Evolutionary conservation across 345 rosid genomes (phyloP).

Genomic region (Lepidium aucheri): DNA sequence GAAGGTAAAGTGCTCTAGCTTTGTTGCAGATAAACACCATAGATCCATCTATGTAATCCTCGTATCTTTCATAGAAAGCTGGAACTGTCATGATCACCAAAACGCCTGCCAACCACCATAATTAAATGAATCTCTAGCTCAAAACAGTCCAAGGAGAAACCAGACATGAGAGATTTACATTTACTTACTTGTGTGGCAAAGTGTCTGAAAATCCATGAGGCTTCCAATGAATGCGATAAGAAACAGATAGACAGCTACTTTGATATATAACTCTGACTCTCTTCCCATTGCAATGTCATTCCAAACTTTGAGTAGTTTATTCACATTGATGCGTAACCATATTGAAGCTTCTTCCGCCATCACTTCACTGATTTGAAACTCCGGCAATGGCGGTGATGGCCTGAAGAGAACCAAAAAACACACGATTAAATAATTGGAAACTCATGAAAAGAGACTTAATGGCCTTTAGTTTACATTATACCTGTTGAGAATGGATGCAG

Average conservation of each 20-base stretch:
- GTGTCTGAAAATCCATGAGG: constrained; percentile 62
- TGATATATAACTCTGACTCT: constrained; percentile 54
- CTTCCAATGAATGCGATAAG: constrained; percentile 57
- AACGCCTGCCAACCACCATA: constrained; percentile 44
- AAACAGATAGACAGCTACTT: constrained; percentile 50
- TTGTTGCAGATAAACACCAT: constrained; percentile 23
- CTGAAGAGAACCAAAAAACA: constrained; percentile 33
- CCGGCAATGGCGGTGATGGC: constrained; percentile 86
- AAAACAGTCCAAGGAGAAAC: not conserved
- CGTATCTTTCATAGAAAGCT: constrained; percentile 62
- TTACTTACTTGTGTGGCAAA: constrained; percentile 64
- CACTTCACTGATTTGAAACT: constrained; percentile 63
- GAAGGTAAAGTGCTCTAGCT: constrained; percentile 34
- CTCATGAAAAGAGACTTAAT: too few relatives aligned
- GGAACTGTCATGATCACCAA: constrained; percentile 59
- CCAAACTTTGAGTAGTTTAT: constrained; percentile 53
- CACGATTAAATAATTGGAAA: not conserved
- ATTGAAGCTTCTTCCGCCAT: constrained; percentile 44
- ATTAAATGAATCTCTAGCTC: not conserved
- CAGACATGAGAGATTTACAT: not conserved
- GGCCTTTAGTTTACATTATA: not conserved
- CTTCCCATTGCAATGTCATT: constrained; percentile 71
- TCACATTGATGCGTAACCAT: constrained; percentile 37
- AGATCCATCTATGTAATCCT: constrained; percentile 43
- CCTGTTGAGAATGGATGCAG: constrained; percentile 90